Base-by-base conservation (phyloP, 2,329 filamentous ascomycete species). In the Apiospora saccharicola region DNA sequence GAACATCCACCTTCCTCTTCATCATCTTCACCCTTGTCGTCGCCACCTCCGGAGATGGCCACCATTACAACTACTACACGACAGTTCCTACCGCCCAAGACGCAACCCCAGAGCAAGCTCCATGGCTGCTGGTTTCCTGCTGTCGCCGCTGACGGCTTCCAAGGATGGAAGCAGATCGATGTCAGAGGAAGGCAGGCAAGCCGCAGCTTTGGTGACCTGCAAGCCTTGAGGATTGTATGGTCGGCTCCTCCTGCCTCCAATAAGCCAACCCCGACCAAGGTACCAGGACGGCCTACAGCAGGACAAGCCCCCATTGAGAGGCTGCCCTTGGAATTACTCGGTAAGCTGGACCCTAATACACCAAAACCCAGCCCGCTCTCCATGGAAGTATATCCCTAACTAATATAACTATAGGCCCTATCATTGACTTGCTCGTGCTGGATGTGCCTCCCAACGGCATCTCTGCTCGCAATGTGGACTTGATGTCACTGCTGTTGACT, bases 391-490 rank as follows among this genome's bases (percentile, higher is more conserved):
- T 24, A 13, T 37, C 57, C 34, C 57, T 64, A 24, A 41, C 34
- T 37, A 64, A 41, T 34, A 34, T 13, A 34, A n/a, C 57, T 19
- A n/a, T 34, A 94, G 93, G 90, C 77, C 84, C 90, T 79, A 94
- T 96, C 74, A 93, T 96, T 78, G 91, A 92, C 74, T 87, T 93
- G 69, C 86, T 96, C 70, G 91, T 92, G 43, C 84, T 93, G 72
- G 93, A 96, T 81, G 87, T 94, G 16, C 93, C 83, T 7, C 90
- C 91, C n/a, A 93, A 94, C 80, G 92, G 92, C 71, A 88, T 94
- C 77, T 90, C 92, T 37, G 90, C 91, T 51, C 92, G 94, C 75
- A 96, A 96, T 80, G 88, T 92, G 72, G 93, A 96, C 80, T 85
- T 96, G 73, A 92, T 95, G 85, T 90, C 93, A 24, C 88, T 94